phyloP scores from a whole-genome alignment of 1,284 basidiomycete species.

The Agaricales sp. region DNA sequence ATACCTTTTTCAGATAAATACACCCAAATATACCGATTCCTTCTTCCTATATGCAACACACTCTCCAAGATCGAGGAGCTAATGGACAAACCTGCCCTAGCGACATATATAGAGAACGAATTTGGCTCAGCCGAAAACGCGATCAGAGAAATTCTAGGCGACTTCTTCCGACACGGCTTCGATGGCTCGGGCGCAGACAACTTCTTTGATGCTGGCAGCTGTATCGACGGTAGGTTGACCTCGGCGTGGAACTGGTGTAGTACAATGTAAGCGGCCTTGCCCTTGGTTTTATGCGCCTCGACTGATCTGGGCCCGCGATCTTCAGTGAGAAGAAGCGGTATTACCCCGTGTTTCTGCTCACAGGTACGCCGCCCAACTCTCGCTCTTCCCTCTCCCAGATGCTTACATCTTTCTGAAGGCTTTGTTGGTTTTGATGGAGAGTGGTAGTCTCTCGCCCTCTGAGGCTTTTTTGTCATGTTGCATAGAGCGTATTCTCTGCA shows the following conservation, averaged over 20 bases:
- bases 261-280: not conserved
- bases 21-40: constrained; percentile 78
- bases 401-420: constrained; percentile 26
- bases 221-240: constrained; percentile 53
- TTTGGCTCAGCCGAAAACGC: constrained; percentile 65
- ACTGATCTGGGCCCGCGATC: constrained; percentile 21
- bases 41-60: constrained; percentile 72
- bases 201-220: constrained; percentile 66
- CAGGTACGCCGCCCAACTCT: constrained; percentile 35
- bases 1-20: constrained; percentile 51
- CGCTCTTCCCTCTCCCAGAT: constrained; percentile 4
- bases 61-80: constrained; percentile 58
- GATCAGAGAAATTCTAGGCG: constrained; percentile 57
- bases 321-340: constrained; percentile 73
- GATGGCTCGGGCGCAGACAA: constrained; percentile 77
- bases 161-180: constrained; percentile 78
- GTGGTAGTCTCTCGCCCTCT: constrained; percentile 42
- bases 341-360: constrained; percentile 68
- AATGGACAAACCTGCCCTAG: constrained; percentile 53
- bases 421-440: constrained; percentile 79
- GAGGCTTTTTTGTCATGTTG: no score
- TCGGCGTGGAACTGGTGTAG: constrained; percentile 82
- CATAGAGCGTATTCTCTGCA: not conserved
- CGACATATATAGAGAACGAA: constrained; percentile 69
- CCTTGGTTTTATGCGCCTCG: not conserved